Evolutionary conservation across 2,329 filamentous ascomycete genomes (phyloP).

Genomic region (Corynespora cassiicola): DNA sequence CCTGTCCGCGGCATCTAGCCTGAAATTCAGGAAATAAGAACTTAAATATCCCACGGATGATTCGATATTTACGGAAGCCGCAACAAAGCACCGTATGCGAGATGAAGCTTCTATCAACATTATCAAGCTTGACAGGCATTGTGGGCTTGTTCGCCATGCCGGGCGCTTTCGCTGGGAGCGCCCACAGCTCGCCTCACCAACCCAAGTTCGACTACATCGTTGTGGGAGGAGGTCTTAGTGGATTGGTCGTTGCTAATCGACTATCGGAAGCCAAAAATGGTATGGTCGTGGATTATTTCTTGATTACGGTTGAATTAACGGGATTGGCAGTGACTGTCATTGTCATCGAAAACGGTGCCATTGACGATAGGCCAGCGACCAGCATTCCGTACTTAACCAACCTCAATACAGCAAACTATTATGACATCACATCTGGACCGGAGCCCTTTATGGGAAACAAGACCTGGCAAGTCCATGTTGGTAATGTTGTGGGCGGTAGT

Average conservation of each 20-base stretch:
- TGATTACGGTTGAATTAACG: neutral
- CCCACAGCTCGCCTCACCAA: constrained; percentile 3
- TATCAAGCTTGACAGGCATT: neutral
- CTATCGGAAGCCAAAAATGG: constrained; percentile 20
- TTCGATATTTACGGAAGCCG: no score
- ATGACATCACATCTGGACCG: constrained; percentile 27
- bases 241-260: constrained; percentile 25
- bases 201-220: constrained; percentile 30
- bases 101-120: no score
- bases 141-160: constrained; percentile 13
- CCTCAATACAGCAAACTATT: constrained; percentile 28
- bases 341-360: constrained; percentile 23
- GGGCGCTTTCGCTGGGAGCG: constrained; percentile 10
- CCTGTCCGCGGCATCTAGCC: no score
- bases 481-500: constrained; percentile 40
- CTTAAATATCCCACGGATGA: no score
- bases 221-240: constrained; percentile 28
- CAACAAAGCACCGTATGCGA: no score
- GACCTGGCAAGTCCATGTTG: constrained; percentile 17
- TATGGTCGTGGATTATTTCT: constrained; percentile 4
- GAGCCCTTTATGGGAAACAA: constrained; percentile 15
- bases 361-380: constrained; percentile 7
- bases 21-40: no score
- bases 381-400: constrained; percentile 14
- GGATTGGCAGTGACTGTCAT: constrained; percentile 13